Conservation (phyloP, 2,329 filamentous ascomycete species). For the Tolypocladium pustulatum region DNA sequence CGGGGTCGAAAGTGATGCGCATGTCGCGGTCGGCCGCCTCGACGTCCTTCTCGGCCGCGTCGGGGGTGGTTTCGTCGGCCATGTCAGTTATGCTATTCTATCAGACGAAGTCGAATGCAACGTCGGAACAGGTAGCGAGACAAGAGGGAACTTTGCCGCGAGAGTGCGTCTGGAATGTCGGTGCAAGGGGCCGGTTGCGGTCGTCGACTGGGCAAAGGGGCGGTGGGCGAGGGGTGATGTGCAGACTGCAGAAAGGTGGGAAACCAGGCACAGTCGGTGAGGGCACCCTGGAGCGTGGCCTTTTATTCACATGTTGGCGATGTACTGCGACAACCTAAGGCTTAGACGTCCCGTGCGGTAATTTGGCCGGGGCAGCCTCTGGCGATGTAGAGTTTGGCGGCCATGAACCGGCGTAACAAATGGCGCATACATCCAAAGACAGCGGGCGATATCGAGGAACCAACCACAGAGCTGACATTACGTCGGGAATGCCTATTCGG, state of each 20-base stretch:
- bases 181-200: not conserved
- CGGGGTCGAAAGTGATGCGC: conserved; percentile 14
- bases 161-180: not conserved
- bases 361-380: not conserved
- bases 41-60: conserved; percentile 9
- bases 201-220: not conserved
- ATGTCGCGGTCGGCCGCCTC: conserved; percentile 11
- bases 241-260: not conserved
- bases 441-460: not conserved
- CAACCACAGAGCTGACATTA: not conserved
- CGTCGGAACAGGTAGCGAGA: not conserved
- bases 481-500: not conserved
- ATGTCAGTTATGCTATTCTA: too few species aligned
- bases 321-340: not conserved
- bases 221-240: not conserved
- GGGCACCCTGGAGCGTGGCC: not conserved
- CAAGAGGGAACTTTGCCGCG: not conserved
- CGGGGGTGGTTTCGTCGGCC: conserved; percentile 9
- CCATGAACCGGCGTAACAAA: conserved; percentile 1
- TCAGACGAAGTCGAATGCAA: not conserved
- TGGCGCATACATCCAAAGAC: not conserved
- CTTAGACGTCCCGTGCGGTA: not conserved
- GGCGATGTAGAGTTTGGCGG: not conserved
- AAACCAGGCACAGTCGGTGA: not conserved
- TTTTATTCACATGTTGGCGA: not conserved